Conservation (phyloP, 2,329 filamentous ascomycete genomes). For the Helminthosporium solani region DNA sequence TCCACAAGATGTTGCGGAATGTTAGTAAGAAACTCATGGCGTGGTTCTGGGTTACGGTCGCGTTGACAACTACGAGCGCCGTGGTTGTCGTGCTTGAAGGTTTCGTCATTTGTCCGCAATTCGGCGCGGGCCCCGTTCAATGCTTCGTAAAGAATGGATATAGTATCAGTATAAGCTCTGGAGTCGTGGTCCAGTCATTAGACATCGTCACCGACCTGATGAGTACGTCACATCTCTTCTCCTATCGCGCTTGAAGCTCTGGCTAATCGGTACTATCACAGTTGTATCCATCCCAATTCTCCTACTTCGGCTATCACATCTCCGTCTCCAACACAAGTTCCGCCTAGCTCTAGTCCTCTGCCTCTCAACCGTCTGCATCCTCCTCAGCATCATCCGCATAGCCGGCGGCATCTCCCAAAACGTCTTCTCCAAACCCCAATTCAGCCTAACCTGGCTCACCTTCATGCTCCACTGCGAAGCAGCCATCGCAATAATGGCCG, state of each 20-base stretch:
- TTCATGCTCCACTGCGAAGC: constrained; percentile 17
- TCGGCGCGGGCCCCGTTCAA: constrained; percentile 5
- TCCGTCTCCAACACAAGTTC: constrained; percentile 9
- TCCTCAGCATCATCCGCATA: constrained; percentile 9
- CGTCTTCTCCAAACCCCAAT: constrained; percentile 6
- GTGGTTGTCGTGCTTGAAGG: constrained; percentile 8
- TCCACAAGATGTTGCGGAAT: constrained; percentile 10
- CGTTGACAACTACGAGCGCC: constrained; percentile 2
- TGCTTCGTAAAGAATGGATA: constrained; percentile 8
- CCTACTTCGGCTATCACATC: constrained; percentile 9
- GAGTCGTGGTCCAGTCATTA: constrained; percentile 8
- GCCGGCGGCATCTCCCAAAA: constrained; percentile 11
- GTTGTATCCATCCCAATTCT: constrained; percentile 13
- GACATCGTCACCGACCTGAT: constrained; percentile 15
- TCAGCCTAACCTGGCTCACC: constrained; percentile 8
- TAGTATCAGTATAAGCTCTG: constrained; percentile 8
- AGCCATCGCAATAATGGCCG: constrained; percentile 13
- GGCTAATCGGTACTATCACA: neutral
- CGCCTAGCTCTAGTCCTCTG: constrained; percentile 11
- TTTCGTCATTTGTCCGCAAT: constrained; percentile 9
- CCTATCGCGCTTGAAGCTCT: neutral
- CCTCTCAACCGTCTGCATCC: constrained; percentile 12
- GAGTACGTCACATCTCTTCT: constrained; percentile 12
- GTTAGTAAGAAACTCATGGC: constrained; percentile 9
- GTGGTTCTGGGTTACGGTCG: constrained; percentile 13